Conservation (phyloP, 371 early-diverging fungal genomes). For the Mucor racemosus region DNA sequence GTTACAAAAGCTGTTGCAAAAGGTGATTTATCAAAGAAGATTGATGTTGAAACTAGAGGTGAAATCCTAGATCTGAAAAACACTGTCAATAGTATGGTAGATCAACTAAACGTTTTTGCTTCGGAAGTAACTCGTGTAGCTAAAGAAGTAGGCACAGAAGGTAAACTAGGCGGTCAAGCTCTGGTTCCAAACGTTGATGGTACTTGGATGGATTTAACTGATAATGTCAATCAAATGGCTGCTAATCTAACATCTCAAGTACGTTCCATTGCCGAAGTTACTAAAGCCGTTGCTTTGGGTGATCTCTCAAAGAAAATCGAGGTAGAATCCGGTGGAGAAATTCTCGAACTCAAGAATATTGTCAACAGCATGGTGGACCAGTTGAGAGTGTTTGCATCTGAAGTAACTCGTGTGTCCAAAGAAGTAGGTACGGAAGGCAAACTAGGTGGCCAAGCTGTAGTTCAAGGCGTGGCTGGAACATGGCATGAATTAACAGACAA, state of each 20-base stretch:
- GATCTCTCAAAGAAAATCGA: constrained; percentile 50
- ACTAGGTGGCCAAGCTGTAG: constrained; percentile 43
- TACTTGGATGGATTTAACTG: constrained; percentile 66
- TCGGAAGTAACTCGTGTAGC: constrained; percentile 55
- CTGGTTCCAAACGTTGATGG: constrained; percentile 55
- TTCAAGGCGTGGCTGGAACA: constrained; percentile 51
- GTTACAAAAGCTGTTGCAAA: constrained; percentile 63
- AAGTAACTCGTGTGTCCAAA: constrained; percentile 47
- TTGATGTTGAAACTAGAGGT: constrained; percentile 35
- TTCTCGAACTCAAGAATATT: constrained; percentile 39
- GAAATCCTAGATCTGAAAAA: constrained; percentile 46
- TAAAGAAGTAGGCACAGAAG: constrained; percentile 60
- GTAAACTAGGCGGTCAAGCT: constrained; percentile 53
- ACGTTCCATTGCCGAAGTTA: constrained; percentile 56
- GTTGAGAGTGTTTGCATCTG: constrained; percentile 42
- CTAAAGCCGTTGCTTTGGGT: constrained; percentile 58
- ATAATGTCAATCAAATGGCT: constrained; percentile 65
- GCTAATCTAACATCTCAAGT: constrained; percentile 62
- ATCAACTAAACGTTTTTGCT: constrained; percentile 45
- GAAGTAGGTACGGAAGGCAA: constrained; percentile 60
- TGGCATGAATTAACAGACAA: constrained; percentile 58
- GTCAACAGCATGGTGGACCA: constrained; percentile 57
- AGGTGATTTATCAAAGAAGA: constrained; percentile 49
- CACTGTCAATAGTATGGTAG: constrained; percentile 53
- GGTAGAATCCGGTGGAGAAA: constrained; percentile 41